Evolutionary conservation across 257 asterid species (phyloP), one percentile per base, ranked within the genome.

Genomic region (Gardenia jasminoides): DNA sequence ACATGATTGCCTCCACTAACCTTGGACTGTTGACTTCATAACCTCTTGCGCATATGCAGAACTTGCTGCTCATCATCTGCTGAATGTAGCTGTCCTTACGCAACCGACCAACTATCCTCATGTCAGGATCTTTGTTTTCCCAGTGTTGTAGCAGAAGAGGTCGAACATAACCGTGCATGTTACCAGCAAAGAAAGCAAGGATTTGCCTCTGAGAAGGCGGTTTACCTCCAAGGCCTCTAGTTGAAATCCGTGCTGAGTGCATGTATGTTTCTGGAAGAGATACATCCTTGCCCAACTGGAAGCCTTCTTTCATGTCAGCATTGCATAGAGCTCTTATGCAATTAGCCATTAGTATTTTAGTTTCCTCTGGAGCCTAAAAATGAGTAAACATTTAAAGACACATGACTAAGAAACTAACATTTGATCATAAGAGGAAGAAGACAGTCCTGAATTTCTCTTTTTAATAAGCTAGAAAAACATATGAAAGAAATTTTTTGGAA

Each of bases 171-270:
- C 98, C 98, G 43, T 93, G 97, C 94, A 91, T 84, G 30, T 83
- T 84, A 20, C 97, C 98, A 6, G 98, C 96, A 9, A 93, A 93
- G 79, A 93, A 91, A 48, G 94, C 98, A 30, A 93, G 92, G 80
- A 87, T 79, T 73, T 69, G 50, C 56, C 97, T 78, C 74, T 89
- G 79, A 2, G 94, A 89, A 50, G 94, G 87, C 16, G 89, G 89
- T 30, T 89, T 86, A 1, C 96, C 95, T 69, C 90, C 90, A 28
- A 82, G 76, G 67, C 46, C 77, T 77, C 79, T 84, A 1, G 82
- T 83, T 50, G 93, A 91, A 76, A 82, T 58, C 28, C 44, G 58
- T 64, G 89, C 30, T 1, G 85, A 47, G 59, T 80, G 88, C 46
- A 91, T 56, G 56, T 74, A 74, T 44, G 90, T 90, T 81, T 87